Evolutionary conservation across 441 rosid genomes (phyloP).

Genomic region (Erodium moschatum): DNA sequence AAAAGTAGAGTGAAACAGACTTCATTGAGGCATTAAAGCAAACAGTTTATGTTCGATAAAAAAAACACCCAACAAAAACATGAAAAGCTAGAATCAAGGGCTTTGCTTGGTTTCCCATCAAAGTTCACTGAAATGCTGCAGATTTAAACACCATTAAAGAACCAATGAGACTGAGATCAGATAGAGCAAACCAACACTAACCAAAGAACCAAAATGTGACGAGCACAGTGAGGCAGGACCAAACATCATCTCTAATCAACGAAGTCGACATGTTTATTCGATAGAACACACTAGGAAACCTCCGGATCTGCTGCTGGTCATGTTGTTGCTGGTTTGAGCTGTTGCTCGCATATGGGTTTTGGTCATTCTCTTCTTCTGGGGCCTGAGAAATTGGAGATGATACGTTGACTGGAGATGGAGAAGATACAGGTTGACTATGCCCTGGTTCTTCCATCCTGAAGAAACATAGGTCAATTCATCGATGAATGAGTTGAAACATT

Average conservation of each 20-base stretch:
- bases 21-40: neutral
- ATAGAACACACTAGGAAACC: conserved; percentile 20
- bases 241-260: conserved; percentile 30
- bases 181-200: conserved; percentile 14
- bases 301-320: conserved; percentile 11
- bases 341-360: conserved; percentile 10
- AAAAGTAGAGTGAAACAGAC: neutral
- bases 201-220: conserved; percentile 45
- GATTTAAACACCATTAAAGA: too few species aligned
- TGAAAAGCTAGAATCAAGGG: too few species aligned
- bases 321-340: conserved; percentile 7
- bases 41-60: neutral
- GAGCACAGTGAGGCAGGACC: conserved; percentile 33
- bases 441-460: conserved; percentile 21
- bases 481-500: neutral
- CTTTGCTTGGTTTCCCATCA: too few species aligned
- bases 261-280: conserved; percentile 26
- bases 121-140: too few species aligned
- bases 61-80: neutral
- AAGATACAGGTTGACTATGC: conserved; percentile 1
- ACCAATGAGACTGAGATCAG: too few species aligned
- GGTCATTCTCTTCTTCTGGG: conserved; percentile 19
- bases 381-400: conserved; percentile 24
- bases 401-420: conserved; percentile 13
- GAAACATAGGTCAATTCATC: neutral